These are phyloP conservation scores for Carex cristatella DNA, from an alignment of 176 grass and related monocot species.

Conservation along the genomic window DNA sequence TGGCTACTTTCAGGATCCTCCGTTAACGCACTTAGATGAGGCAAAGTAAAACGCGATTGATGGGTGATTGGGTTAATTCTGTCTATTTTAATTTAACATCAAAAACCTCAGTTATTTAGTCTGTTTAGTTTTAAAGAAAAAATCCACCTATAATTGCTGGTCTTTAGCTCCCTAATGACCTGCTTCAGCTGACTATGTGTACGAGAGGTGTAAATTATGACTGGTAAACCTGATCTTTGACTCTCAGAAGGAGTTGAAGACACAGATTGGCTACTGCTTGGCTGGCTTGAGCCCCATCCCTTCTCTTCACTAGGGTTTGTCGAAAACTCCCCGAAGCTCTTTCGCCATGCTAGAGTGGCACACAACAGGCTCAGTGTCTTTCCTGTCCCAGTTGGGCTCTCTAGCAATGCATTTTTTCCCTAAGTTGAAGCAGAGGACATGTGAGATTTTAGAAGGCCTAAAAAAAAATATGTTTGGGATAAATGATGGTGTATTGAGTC, in stretches of 20 bases:
- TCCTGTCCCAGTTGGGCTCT: conserved; percentile 91
- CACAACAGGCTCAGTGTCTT: conserved; percentile 91
- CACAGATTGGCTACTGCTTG: conserved; percentile 44
- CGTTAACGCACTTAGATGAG: background rate
- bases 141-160: conserved; percentile 74
- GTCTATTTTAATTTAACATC: background rate
- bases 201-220: conserved; percentile 88
- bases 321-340: conserved; percentile 63
- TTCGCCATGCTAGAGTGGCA: conserved; percentile 78
- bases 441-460: background rate
- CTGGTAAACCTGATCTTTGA: conserved; percentile 45
- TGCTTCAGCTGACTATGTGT: conserved; percentile 96
- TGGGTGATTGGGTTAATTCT: background rate
- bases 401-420: conserved; percentile 81
- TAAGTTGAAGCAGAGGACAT: conserved; percentile 25
- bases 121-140: background rate
- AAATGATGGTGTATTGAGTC: background rate
- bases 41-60: background rate
- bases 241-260: conserved; percentile 18
- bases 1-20: background rate
- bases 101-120: background rate
- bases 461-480: background rate
- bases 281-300: conserved; percentile 42
- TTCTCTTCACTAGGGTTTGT: conserved; percentile 32
- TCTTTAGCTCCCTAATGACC: conserved; percentile 89